phyloP scores from a whole-genome alignment of 495 filamentous ascomycete species.

The Xylaria palmicola region DNA sequence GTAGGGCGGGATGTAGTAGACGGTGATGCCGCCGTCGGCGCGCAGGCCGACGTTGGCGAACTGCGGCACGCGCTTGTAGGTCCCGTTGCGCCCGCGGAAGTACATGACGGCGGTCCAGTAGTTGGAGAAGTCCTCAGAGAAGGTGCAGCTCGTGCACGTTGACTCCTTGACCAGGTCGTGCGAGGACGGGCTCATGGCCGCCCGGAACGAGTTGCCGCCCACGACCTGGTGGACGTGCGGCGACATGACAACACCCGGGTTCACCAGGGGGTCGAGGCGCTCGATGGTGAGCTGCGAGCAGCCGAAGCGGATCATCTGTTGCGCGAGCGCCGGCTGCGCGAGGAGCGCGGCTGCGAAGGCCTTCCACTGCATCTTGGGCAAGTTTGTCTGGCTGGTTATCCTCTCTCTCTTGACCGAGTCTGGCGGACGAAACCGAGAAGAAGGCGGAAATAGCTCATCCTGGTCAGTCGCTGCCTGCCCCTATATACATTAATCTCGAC shows the following conservation, averaged over 20 bases:
- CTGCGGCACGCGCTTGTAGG: conserved; percentile 39
- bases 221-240: conserved; percentile 41
- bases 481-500: too few relatives aligned
- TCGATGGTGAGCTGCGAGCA: conserved; percentile 43
- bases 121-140: conserved; percentile 42
- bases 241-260: conserved; percentile 31
- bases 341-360: conserved; percentile 19
- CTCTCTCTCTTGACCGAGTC: neutral
- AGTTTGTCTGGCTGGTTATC: neutral
- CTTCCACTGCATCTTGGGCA: conserved; percentile 29
- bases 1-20: conserved; percentile 45
- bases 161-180: conserved; percentile 34
- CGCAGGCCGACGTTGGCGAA: conserved; percentile 38
- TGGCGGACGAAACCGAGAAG: neutral
- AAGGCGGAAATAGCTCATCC: neutral
- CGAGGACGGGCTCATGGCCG: conserved; percentile 28
- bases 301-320: conserved; percentile 42
- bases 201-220: conserved; percentile 39
- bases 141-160: conserved; percentile 37
- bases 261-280: conserved; percentile 38
- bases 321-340: conserved; percentile 20
- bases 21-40: conserved; percentile 38
- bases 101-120: conserved; percentile 45
- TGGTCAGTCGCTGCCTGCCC: too few relatives aligned
- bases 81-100: conserved; percentile 38